Conservation (phyloP, 2,329 filamentous ascomycete genomes). For the Trichoderma koningiopsis region DNA sequence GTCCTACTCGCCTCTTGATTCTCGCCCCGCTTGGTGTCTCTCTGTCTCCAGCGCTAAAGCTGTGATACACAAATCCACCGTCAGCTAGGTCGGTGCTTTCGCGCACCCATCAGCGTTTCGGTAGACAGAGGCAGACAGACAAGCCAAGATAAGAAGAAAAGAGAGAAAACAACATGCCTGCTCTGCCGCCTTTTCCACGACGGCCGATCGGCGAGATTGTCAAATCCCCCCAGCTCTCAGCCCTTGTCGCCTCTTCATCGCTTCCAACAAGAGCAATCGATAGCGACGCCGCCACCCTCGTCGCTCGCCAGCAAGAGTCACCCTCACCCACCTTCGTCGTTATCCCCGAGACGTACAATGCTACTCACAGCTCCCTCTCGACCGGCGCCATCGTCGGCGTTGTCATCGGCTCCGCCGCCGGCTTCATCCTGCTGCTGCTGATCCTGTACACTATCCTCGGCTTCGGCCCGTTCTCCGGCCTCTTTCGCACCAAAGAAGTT, state of each 20-base stretch:
- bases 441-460: slow-evolving; percentile 54
- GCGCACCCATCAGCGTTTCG: background rate
- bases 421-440: slow-evolving; percentile 56
- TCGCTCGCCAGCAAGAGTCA: slow-evolving; percentile 9
- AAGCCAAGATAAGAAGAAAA: background rate
- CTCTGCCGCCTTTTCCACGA: slow-evolving; percentile 19
- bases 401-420: slow-evolving; percentile 50
- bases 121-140: background rate
- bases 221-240: background rate
- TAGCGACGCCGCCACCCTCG: slow-evolving; percentile 5
- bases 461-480: slow-evolving; percentile 41
- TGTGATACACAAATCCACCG: background rate
- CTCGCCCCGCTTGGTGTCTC: background rate
- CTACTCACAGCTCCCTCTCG: slow-evolving; percentile 42
- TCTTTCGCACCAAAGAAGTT: slow-evolving; percentile 5
- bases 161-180: slow-evolving; percentile 16
- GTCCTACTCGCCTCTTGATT: background rate
- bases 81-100: background rate
- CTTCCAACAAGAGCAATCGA: background rate
- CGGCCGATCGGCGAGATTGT: background rate
- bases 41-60: background rate
- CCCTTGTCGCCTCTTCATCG: background rate
- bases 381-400: slow-evolving; percentile 50
- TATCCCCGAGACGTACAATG: slow-evolving; percentile 42
- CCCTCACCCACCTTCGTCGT: slow-evolving; percentile 33